Conservation (phyloP, 805 yeast species). For the Myxozyma lipomycoides region DNA sequence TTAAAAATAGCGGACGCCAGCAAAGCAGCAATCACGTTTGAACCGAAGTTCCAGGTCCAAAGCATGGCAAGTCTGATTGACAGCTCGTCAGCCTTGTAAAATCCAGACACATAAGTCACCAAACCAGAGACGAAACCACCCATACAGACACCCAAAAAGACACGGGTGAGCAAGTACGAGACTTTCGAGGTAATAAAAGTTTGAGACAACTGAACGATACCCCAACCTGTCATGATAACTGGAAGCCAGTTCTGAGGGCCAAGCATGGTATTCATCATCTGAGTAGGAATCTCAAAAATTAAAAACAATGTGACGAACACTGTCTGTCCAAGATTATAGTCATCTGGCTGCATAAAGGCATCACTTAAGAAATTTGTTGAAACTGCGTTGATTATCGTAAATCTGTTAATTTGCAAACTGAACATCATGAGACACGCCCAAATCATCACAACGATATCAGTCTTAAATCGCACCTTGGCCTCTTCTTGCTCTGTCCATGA, state of each 20-base stretch:
- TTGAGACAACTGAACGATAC: constrained; percentile 52
- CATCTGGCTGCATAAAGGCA: constrained; percentile 45
- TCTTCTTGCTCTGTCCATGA: constrained; percentile 55
- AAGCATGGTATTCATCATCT: constrained; percentile 55
- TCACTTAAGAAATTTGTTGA: constrained; percentile 55
- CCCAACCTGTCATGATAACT: constrained; percentile 54
- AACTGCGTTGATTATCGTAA: constrained; percentile 54
- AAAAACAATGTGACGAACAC: constrained; percentile 54
- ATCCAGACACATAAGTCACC: constrained; percentile 60
- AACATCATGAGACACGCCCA: constrained; percentile 59
- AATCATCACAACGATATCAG: constrained; percentile 53
- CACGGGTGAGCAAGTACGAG: constrained; percentile 48
- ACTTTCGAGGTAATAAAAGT: constrained; percentile 42
- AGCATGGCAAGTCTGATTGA: constrained; percentile 55
- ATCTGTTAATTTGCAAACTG: constrained; percentile 58
- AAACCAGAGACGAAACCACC: constrained; percentile 69
- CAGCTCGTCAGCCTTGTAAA: constrained; percentile 56
- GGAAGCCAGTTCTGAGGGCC: constrained; percentile 69
- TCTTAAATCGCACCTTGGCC: constrained; percentile 45
- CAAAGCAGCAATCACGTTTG: constrained; percentile 46
- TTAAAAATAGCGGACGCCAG: constrained; percentile 53
- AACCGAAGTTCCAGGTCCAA: constrained; percentile 52
- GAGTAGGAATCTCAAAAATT: constrained; percentile 63
- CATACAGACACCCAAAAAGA: constrained; percentile 53
- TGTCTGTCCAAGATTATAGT: constrained; percentile 59